These are phyloP conservation scores for Schizophyllum commune DNA, from an alignment of 1,284 basidiomycete genomes.

Conservation along the genomic window DNA sequence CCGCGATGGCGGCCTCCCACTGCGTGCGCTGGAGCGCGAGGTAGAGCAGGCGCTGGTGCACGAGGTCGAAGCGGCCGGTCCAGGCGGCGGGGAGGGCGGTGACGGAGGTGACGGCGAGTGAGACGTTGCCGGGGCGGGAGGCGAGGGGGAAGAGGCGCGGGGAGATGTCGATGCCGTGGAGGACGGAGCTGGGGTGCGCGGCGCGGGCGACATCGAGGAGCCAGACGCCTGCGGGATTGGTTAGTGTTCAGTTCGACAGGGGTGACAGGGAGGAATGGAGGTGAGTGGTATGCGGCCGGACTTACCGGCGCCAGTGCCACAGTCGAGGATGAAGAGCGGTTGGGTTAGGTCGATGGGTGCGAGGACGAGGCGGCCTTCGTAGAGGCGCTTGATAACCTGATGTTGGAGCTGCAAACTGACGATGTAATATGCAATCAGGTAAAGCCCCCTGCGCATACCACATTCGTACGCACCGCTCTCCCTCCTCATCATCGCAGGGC, in stretches of 20 bases:
- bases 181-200: constrained; percentile 1
- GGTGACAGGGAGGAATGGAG: not conserved
- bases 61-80: constrained; percentile 17
- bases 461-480: not conserved
- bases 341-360: constrained; percentile 10
- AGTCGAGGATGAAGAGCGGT: constrained; percentile 17
- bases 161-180: constrained; percentile 17
- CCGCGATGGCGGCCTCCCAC: constrained; percentile 17
- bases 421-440: not conserved
- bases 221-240: constrained; percentile 9
- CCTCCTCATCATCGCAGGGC: not conserved
- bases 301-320: constrained; percentile 18
- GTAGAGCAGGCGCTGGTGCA: constrained; percentile 22
- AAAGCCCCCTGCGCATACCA: too few relatives aligned
- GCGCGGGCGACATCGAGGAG: constrained; percentile 11
- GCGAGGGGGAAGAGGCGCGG: constrained; percentile 15
- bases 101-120: constrained; percentile 14
- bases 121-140: constrained; percentile 12
- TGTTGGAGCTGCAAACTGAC: constrained; percentile 17
- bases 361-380: constrained; percentile 13
- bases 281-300: not conserved
- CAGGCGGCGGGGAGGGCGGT: constrained; percentile 17
- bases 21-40: constrained; percentile 13
- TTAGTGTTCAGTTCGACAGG: not conserved
- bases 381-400: constrained; percentile 10